Conservation (phyloP, 805 yeast species). For the Nakazawaea wyomingensis region DNA sequence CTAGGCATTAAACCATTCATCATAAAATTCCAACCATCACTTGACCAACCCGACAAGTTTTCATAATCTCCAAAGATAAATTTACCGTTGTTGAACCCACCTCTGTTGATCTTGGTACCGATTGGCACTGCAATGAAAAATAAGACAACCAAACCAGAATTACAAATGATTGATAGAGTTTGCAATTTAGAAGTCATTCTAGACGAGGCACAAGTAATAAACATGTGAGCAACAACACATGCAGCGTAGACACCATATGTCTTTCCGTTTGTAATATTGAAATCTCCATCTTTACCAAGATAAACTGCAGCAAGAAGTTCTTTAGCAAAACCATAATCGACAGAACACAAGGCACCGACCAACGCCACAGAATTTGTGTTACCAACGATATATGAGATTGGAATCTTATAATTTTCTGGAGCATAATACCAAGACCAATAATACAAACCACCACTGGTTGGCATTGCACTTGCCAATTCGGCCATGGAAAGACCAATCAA, state of each 20-base stretch:
- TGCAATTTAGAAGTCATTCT: conserved; percentile 54
- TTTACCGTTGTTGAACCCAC: conserved; percentile 40
- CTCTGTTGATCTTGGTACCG: conserved; percentile 38
- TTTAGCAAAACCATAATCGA: conserved; percentile 63
- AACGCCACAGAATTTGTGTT: conserved; percentile 64
- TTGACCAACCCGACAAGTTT: conserved; percentile 49
- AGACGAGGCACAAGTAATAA: conserved; percentile 53
- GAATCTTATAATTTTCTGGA: conserved; percentile 45
- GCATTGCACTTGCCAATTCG: conserved; percentile 62
- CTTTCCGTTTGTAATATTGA: conserved; percentile 46
- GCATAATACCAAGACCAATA: conserved; percentile 67
- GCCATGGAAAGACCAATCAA: conserved; percentile 59
- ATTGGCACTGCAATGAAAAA: conserved; percentile 62
- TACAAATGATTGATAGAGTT: conserved; percentile 49
- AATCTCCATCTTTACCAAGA: conserved; percentile 45
- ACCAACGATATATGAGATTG: conserved; percentile 60
- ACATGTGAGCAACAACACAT: conserved; percentile 46
- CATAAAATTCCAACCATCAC: conserved; percentile 49
- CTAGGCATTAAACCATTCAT: conserved; percentile 57
- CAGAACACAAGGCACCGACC: conserved; percentile 61
- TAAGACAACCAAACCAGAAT: conserved; percentile 45
- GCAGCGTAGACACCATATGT: conserved; percentile 65
- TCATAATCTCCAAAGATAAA: conserved; percentile 52
- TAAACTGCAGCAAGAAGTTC: conserved; percentile 57
- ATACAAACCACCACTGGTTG: conserved; percentile 73